Conservation (phyloP, 176 grass and related monocot genomes). For the Bromus sterilis region DNA sequence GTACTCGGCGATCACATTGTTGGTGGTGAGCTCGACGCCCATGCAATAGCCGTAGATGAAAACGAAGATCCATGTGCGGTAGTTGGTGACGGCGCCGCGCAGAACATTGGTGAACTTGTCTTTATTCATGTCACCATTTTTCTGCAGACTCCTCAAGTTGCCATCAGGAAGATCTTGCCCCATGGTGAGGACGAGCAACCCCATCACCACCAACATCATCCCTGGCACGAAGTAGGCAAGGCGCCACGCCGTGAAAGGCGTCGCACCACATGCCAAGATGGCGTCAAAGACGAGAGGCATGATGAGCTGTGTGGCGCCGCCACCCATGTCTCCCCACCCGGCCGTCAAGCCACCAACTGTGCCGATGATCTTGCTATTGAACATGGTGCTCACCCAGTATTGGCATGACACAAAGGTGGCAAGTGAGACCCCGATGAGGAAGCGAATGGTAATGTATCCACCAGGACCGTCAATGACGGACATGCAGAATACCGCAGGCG, state of each 20-base stretch:
- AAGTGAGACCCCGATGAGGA: slow-evolving; percentile 75
- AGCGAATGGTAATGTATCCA: slow-evolving; percentile 54
- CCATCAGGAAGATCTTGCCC: slow-evolving; percentile 91
- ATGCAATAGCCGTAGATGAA: slow-evolving; percentile 86
- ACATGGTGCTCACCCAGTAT: slow-evolving; percentile 88
- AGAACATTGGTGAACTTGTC: slow-evolving; percentile 75
- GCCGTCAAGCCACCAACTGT: slow-evolving; percentile 50
- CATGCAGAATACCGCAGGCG: slow-evolving; percentile 77
- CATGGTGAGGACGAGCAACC: slow-evolving; percentile 51
- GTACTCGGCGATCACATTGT: slow-evolving; percentile 92
- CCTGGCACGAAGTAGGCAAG: slow-evolving; percentile 73
- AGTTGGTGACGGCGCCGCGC: slow-evolving; percentile 55
- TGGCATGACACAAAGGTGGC: slow-evolving; percentile 85
- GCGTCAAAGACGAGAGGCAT: slow-evolving; percentile 25
- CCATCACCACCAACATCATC: slow-evolving; percentile 49
- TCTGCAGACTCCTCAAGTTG: slow-evolving; percentile 54
- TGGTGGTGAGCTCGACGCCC: slow-evolving; percentile 86
- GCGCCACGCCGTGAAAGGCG: slow-evolving; percentile 60
- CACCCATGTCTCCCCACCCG: slow-evolving; percentile 83
- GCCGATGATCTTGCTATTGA: slow-evolving; percentile 51
- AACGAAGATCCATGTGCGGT: slow-evolving; percentile 83
- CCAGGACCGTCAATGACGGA: slow-evolving; percentile 32
- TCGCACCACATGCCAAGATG: slow-evolving; percentile 47
- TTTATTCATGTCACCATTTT: slow-evolving; percentile 49
- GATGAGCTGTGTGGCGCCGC: slow-evolving; percentile 69